phyloP scores from a whole-genome alignment of 345 rosid species.

The Carallia brachiata region DNA sequence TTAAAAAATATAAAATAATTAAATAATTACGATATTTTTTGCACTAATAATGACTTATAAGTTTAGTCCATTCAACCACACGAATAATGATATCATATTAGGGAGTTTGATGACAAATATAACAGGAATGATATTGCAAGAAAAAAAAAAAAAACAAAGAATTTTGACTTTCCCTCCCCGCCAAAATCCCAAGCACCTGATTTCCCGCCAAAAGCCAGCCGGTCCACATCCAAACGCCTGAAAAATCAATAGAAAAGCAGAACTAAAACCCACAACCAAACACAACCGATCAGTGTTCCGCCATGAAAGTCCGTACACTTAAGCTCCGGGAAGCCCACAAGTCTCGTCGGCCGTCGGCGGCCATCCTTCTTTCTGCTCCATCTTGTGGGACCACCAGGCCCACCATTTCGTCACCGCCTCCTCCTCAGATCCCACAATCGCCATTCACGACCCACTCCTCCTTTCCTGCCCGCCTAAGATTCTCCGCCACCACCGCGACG shows the following conservation, averaged over 20 bases:
- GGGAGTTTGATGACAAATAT: no score
- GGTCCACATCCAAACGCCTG: not conserved
- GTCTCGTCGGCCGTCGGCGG: constrained; percentile 23
- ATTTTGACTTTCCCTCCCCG: constrained; percentile 12
- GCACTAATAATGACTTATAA: no score
- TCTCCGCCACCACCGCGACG: constrained; percentile 93
- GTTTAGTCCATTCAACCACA: no score
- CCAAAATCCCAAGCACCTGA: constrained; percentile 11
- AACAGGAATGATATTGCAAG: no score
- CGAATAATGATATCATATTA: no score
- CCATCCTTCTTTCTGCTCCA: constrained; percentile 66
- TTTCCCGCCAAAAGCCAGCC: constrained; percentile 17
- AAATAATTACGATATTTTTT: no score
- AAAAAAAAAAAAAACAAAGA: not conserved
- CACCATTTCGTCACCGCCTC: constrained; percentile 80
- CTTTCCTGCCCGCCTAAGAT: constrained; percentile 56
- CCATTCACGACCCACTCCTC: constrained; percentile 70
- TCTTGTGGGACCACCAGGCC: constrained; percentile 83
- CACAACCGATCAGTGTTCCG: not conserved
- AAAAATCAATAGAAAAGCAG: not conserved
- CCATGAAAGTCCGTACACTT: constrained; percentile 77
- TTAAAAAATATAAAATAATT: no score
- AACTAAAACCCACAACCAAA: not conserved
- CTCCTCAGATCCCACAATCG: constrained; percentile 69
- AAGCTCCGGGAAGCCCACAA: constrained; percentile 88